These are phyloP conservation scores for Collybia sp. DNA, from an alignment of 768 basidiomycete species.

Conservation along the genomic window DNA sequence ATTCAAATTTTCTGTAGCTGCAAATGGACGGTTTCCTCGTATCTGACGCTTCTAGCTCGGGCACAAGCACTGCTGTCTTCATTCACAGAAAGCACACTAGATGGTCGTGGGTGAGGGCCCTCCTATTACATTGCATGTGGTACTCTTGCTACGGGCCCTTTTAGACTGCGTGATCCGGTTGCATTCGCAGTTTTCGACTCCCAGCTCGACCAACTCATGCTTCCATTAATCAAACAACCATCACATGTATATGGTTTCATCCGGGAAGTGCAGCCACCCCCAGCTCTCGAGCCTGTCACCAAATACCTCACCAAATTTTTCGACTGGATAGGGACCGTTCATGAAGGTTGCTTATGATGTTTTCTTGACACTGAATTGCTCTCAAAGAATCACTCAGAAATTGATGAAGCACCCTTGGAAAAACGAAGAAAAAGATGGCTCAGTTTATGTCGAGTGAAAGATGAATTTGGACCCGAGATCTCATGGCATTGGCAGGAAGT, in stretches of 20 bases:
- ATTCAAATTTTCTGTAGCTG: not conserved
- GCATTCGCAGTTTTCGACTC: conserved; percentile 60
- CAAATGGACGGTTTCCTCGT: conserved; percentile 21
- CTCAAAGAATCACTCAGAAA: conserved; percentile 5
- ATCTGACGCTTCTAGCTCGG: conserved; percentile 14
- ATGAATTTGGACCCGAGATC: not conserved
- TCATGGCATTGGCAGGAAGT: not conserved
- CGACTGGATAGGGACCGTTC: too few relatives aligned
- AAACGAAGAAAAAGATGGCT: not conserved
- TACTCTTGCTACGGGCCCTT: too few relatives aligned
- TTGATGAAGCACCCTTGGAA: conserved; percentile 5
- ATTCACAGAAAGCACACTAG: conserved; percentile 1
- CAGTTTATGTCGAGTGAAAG: too few relatives aligned
- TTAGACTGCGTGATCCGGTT: conserved; percentile 4
- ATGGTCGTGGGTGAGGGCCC: conserved; percentile 2
- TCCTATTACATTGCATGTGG: too few relatives aligned
- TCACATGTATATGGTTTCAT: not conserved
- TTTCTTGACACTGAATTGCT: too few relatives aligned
- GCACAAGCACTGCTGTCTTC: conserved; percentile 15
- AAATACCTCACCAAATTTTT: too few relatives aligned
- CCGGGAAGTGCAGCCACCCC: too few relatives aligned
- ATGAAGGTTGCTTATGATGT: too few relatives aligned
- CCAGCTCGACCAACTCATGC: conserved; percentile 39
- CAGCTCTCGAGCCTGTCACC: too few relatives aligned
- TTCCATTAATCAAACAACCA: conserved; percentile 39